Base-by-base conservation (phyloP, 768 basidiomycete genomes). In the Tephrocybe sp. region DNA sequence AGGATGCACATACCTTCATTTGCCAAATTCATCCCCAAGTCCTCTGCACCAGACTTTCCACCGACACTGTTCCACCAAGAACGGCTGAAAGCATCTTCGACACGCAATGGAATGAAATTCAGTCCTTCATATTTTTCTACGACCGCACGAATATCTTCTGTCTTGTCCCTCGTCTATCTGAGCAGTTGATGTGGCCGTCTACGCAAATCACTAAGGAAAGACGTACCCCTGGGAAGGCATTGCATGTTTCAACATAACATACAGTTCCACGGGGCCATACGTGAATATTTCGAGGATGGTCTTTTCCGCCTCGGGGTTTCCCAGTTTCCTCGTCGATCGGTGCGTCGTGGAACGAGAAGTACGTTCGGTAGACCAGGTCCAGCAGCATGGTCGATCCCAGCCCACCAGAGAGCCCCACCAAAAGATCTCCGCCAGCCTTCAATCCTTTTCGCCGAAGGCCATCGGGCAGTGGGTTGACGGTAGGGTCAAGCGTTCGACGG, bases 341-440 rank as follows among this genome's bases (percentile, higher is more conserved):
- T 59, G 56, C 22, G 50, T 61, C 41, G 53, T 55, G 38, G 59
- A 60, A 39, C 11, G 71, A 57, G 47, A 86, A 79, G 61, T 87
- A 89, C 16, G 74, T 77, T 57, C 73, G 73, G 22, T 80, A 70
- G 1, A 90, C 72, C 18, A 91, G 69, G 61, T 92, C 85, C 13
- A 91, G 71, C 9, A 92, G 71, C 1, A 89, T 74, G 0, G 84
- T 82, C 0, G 90, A 89, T 4, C 87, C 84, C 1, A 89, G 72
- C 2, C 90, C 89, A 7, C 91, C 90, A n/a, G 89, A 91, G 51
- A 84, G 80, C 1, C 77, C 89, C 15, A 92, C 63, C 8, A 84
- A 67, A 4, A 92, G 69, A 50, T 84, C 82, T 41, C 88, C 89
- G 8, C 78, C 69, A 1, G 89, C 87, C 56, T 82, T 84, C 4